These are phyloP conservation scores for Tetrapisispora arboricola DNA, from an alignment of 805 yeast species.

Conservation along the genomic window DNA sequence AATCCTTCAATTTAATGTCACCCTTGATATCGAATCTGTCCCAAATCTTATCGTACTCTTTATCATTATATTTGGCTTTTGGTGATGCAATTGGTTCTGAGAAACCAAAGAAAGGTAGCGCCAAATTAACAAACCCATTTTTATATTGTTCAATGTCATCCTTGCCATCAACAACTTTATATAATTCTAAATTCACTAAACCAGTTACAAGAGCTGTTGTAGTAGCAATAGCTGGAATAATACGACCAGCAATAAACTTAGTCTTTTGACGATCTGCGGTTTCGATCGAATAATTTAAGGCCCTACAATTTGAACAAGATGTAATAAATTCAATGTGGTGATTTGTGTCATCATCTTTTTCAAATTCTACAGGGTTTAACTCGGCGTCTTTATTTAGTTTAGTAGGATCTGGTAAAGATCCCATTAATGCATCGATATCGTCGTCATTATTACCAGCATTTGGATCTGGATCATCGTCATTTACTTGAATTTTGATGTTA, in stretches of 20 bases:
- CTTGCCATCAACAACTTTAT: constrained; percentile 75
- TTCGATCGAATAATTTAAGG: constrained; percentile 80
- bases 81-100: constrained; percentile 90
- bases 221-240: constrained; percentile 98
- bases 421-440: constrained; percentile 58
- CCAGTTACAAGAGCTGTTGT: constrained; percentile 98
- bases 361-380: constrained; percentile 84
- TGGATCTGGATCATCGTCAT: constrained; percentile 83
- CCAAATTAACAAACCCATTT: constrained; percentile 87
- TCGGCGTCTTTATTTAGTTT: constrained; percentile 73
- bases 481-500: constrained; percentile 71
- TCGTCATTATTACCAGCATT: constrained; percentile 50
- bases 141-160: constrained; percentile 74
- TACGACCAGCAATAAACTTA: constrained; percentile 95
- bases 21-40: constrained; percentile 80
- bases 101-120: constrained; percentile 92
- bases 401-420: constrained; percentile 79
- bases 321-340: constrained; percentile 94
- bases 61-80: constrained; percentile 69
- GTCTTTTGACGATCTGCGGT: constrained; percentile 84
- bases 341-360: constrained; percentile 94
- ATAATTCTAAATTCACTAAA: constrained; percentile 79
- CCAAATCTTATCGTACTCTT: constrained; percentile 84
- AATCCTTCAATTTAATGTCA: constrained; percentile 62
- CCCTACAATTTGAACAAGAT: constrained; percentile 94